These are phyloP conservation scores for Aspergillus udagawae DNA, from an alignment of 2,329 filamentous ascomycete species.

Conservation along the genomic window DNA sequence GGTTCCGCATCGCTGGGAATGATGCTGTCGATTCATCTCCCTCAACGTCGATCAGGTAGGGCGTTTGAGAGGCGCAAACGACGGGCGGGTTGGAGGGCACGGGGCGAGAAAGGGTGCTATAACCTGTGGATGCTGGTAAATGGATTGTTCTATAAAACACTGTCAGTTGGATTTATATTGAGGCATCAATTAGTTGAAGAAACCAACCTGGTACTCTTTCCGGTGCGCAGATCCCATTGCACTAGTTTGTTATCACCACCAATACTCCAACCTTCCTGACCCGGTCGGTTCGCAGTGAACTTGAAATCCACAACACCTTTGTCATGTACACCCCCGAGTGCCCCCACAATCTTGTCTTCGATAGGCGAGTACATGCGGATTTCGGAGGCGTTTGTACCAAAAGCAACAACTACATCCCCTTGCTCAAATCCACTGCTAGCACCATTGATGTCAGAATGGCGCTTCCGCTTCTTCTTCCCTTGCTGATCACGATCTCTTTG, in stretches of 20 bases:
- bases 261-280: slow-evolving; percentile 50
- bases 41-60: slow-evolving; percentile 43
- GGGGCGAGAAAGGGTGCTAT: slow-evolving; percentile 40
- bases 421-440: slow-evolving; percentile 28
- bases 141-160: slow-evolving; percentile 36
- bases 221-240: slow-evolving; percentile 48
- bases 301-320: slow-evolving; percentile 49
- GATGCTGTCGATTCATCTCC: slow-evolving; percentile 36
- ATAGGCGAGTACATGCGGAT: slow-evolving; percentile 48
- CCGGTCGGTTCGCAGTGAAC: slow-evolving; percentile 40
- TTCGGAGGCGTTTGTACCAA: slow-evolving; percentile 47
- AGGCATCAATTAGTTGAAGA: slow-evolving; percentile 2
- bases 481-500: slow-evolving; percentile 34
- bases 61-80: slow-evolving; percentile 49
- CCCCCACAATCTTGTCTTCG: slow-evolving; percentile 45
- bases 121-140: slow-evolving; percentile 37
- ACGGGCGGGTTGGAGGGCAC: slow-evolving; percentile 40
- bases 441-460: slow-evolving; percentile 41
- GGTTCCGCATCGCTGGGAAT: slow-evolving; percentile 48
- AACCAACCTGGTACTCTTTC: slow-evolving; percentile 41
- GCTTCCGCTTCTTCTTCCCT: slow-evolving; percentile 51
- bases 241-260: slow-evolving; percentile 51
- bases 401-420: slow-evolving; percentile 46
- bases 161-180: slow-evolving; percentile 12
- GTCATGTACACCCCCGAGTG: slow-evolving; percentile 44